phyloP scores from a whole-genome alignment of 192 early-diverging fungal genomes.

The Coemansia nantahalensis region DNA sequence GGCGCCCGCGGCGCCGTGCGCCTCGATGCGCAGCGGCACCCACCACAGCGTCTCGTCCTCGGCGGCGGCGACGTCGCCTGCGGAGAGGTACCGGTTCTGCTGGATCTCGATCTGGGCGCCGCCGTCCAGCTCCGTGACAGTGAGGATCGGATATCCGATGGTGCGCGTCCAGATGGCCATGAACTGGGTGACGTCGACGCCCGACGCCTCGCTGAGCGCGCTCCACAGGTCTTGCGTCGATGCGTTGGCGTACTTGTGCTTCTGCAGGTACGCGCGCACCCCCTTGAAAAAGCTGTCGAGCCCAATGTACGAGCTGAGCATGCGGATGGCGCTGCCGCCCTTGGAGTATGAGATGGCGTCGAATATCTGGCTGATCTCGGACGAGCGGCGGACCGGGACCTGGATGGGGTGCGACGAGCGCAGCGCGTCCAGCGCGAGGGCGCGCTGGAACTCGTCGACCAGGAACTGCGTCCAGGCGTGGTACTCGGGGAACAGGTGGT shows the following conservation, averaged over 20 bases:
- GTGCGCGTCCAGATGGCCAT: constrained; percentile 74
- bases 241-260: constrained; percentile 69
- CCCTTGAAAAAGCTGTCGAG: constrained; percentile 52
- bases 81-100: constrained; percentile 68
- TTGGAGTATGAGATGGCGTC: constrained; percentile 85
- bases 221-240: constrained; percentile 76
- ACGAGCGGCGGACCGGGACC: constrained; percentile 64
- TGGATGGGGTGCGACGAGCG: constrained; percentile 85
- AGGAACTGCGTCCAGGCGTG: constrained; percentile 74
- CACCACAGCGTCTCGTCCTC: constrained; percentile 67
- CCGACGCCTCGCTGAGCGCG: constrained; percentile 60
- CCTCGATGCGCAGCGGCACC: constrained; percentile 57
- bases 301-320: constrained; percentile 67
- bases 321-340: constrained; percentile 76
- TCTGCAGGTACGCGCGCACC: constrained; percentile 61
- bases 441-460: constrained; percentile 58
- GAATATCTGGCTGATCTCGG: constrained; percentile 82
- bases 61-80: constrained; percentile 55
- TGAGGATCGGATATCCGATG: constrained; percentile 67
- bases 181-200: constrained; percentile 62
- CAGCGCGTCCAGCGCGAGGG: constrained; percentile 68
- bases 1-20: constrained; percentile 1
- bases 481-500: constrained; percentile 78
- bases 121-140: constrained; percentile 56
- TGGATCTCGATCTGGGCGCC: constrained; percentile 50